Evolutionary conservation across 2,329 filamentous ascomycete genomes (phyloP).

Genomic region (Neonectria punicea): DNA sequence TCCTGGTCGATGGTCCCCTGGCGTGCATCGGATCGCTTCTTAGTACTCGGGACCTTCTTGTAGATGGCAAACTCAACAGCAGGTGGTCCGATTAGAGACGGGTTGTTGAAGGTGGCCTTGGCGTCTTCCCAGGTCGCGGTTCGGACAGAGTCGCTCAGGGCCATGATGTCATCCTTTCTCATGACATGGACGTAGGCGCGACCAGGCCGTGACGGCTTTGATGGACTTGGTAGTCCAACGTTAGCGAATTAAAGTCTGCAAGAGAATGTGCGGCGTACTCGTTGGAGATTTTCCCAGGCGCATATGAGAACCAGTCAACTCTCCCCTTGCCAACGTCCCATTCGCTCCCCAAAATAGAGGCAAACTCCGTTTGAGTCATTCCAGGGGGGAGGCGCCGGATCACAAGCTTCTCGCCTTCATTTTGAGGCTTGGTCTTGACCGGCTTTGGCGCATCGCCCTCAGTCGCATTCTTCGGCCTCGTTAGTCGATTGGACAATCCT

Average conservation of each 20-base stretch:
- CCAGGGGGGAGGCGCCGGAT: constrained; percentile 87
- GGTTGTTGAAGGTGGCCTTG: constrained; percentile 77
- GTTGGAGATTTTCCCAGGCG: constrained; percentile 77
- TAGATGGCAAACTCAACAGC: constrained; percentile 85
- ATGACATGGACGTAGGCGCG: constrained; percentile 85
- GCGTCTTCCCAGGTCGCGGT: constrained; percentile 81
- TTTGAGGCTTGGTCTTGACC: constrained; percentile 46
- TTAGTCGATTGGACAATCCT: constrained; percentile 29
- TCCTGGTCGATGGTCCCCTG: constrained; percentile 98
- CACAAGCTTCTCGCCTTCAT: constrained; percentile 80
- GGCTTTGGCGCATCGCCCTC: constrained; percentile 46
- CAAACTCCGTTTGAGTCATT: constrained; percentile 83
- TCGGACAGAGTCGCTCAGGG: constrained; percentile 77
- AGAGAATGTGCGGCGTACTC: constrained; percentile 69
- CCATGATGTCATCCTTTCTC: constrained; percentile 73
- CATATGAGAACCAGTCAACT: constrained; percentile 83
- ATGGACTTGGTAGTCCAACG: constrained; percentile 63
- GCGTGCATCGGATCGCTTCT: constrained; percentile 81
- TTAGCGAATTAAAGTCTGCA: constrained; percentile 24
- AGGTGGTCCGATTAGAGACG: constrained; percentile 81
- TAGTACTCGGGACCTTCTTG: constrained; percentile 81
- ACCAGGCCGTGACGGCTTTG: constrained; percentile 84
- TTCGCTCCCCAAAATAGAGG: constrained; percentile 75
- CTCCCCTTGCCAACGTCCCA: constrained; percentile 86
- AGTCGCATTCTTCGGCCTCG: constrained; percentile 38